These are phyloP conservation scores for Hyphopichia wangnamkhiaoensis DNA, from an alignment of 1,139 yeast species.

Conservation along the genomic window DNA sequence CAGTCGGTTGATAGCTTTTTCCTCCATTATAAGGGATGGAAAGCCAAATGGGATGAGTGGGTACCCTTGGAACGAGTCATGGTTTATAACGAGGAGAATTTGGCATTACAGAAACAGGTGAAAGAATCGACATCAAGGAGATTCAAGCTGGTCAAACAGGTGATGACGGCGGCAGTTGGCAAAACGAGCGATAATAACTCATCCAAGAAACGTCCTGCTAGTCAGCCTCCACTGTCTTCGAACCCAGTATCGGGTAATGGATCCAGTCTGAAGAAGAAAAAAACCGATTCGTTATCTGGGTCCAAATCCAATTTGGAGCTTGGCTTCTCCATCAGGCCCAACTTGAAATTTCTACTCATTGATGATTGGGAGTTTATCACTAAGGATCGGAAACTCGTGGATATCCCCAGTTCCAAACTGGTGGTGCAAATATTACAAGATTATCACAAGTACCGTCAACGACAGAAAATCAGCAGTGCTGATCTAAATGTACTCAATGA, in stretches of 20 bases:
- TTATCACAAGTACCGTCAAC: slow-evolving; percentile 29
- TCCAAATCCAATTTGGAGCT: slow-evolving; percentile 34
- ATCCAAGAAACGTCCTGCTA: not conserved
- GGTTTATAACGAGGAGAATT: slow-evolving; percentile 68
- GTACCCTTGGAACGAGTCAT: slow-evolving; percentile 69
- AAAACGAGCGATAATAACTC: not conserved
- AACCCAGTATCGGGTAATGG: slow-evolving; percentile 3
- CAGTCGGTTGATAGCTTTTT: slow-evolving; percentile 50
- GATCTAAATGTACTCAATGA: slow-evolving; percentile 65
- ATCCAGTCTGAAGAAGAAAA: slow-evolving; percentile 13
- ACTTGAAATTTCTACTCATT: slow-evolving; percentile 69
- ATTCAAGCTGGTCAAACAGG: slow-evolving; percentile 10
- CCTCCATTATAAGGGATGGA: slow-evolving; percentile 96
- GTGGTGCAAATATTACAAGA: slow-evolving; percentile 54
- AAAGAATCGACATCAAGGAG: slow-evolving; percentile 37
- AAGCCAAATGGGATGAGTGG: slow-evolving; percentile 97
- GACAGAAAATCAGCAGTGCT: slow-evolving; percentile 25
- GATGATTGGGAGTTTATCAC: slow-evolving; percentile 95
- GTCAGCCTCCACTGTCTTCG: slow-evolving; percentile 7
- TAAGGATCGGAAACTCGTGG: slow-evolving; percentile 68
- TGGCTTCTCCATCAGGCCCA: slow-evolving; percentile 57
- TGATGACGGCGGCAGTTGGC: too few relatives aligned
- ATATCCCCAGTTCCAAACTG: slow-evolving; percentile 56
- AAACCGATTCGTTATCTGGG: slow-evolving; percentile 26
- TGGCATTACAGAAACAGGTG: slow-evolving; percentile 63